Percentiles rank a stretch among this genome's conserved stretches.
These are phyloP conservation scores for Fragaria iinumae DNA, from an alignment of 306 rosid species.

Conservation along the genomic window DNA sequence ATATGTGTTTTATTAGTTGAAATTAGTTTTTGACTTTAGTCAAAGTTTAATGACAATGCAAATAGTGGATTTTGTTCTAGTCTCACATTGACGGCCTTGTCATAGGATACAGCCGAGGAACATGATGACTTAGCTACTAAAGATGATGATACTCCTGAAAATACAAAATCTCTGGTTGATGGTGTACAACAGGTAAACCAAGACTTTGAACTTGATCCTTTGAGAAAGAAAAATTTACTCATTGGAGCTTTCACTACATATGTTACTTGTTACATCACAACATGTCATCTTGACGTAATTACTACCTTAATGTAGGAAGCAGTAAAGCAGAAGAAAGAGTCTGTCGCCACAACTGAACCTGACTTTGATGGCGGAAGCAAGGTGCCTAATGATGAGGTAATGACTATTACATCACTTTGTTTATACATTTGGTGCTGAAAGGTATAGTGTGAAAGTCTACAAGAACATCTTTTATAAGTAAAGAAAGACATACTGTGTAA, in stretches of 20 bases:
- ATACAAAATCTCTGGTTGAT: conserved; percentile 35
- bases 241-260: conserved; percentile 20
- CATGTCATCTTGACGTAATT: not conserved
- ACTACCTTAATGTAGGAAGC: conserved; percentile 39
- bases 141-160: conserved; percentile 43
- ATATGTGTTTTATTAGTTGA: not conserved
- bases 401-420: conserved; percentile 28
- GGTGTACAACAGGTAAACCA: conserved; percentile 54
- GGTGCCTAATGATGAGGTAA: conserved; percentile 49
- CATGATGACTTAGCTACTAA: conserved; percentile 30
- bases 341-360: conserved; percentile 43
- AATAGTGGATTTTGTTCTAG: conserved; percentile 29
- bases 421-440: not conserved
- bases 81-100: conserved; percentile 39
- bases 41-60: not conserved
- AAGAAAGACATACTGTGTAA: not conserved
- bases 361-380: conserved; percentile 38
- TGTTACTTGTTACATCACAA: conserved; percentile 7
- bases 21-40: conserved; percentile 13
- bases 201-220: conserved; percentile 8
- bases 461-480: not conserved
- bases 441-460: not conserved
- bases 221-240: conserved; percentile 1
- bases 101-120: conserved; percentile 47
- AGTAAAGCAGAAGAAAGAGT: conserved; percentile 44